These are phyloP conservation scores for Gossypium lobatum DNA, from an alignment of 441 rosid genomes.

Conservation along the genomic window DNA sequence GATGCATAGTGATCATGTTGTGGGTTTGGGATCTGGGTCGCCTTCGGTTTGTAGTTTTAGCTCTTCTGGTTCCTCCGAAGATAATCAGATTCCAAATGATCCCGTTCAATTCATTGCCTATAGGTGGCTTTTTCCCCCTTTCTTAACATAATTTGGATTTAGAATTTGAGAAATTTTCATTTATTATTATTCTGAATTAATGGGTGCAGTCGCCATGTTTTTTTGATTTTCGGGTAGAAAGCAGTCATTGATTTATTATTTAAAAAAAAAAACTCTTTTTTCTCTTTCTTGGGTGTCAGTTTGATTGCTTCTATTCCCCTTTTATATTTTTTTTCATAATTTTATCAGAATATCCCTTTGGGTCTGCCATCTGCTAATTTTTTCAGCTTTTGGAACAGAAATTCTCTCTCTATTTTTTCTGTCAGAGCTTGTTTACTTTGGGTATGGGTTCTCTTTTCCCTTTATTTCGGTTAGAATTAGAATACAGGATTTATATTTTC, in stretches of 20 bases:
- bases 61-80: conserved; percentile 81
- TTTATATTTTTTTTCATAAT: background rate
- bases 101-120: conserved; percentile 33
- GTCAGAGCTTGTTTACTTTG: background rate
- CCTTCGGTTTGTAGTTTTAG: conserved; percentile 67
- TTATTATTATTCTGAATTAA: background rate
- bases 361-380: background rate
- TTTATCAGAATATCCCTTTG: background rate
- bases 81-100: conserved; percentile 39
- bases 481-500: background rate
- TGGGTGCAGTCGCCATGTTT: background rate
- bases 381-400: conserved; percentile 15
- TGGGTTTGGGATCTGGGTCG: conserved; percentile 51
- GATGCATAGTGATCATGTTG: conserved; percentile 40
- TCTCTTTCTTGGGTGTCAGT: conserved; percentile 6
- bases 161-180: background rate
- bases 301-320: background rate
- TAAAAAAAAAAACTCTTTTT: background rate
- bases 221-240: background rate
- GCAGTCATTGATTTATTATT: background rate
- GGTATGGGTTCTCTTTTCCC: too few species aligned
- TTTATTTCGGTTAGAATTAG: background rate
- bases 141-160: background rate
- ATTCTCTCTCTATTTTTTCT: background rate
- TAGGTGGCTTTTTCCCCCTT: conserved; percentile 32